phyloP scores from a whole-genome alignment of 805 yeast genomes.

The Cyberlindnera sargentensis region DNA sequence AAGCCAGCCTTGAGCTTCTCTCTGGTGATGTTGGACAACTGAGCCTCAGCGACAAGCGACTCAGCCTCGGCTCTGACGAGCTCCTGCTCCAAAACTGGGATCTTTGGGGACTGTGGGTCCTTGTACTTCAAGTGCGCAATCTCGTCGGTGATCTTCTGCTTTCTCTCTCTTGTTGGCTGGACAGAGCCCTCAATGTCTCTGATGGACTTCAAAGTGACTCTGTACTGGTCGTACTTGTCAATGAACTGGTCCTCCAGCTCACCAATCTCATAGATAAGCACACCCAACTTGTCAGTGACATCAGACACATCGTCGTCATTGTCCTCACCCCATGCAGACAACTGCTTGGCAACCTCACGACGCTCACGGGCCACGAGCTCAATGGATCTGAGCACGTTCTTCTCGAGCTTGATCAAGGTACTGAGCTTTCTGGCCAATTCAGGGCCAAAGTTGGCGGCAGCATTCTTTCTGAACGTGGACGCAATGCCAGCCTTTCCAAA shows the following conservation, averaged over 20 bases:
- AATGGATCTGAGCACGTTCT: conserved; percentile 88
- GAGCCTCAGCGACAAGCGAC: conserved; percentile 98
- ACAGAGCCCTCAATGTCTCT: conserved; percentile 97
- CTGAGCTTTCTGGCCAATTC: conserved; percentile 90
- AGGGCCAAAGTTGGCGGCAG: conserved; percentile 93
- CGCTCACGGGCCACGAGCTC: conserved; percentile 92
- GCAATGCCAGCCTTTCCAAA: conserved; percentile 72
- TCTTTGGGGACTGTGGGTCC: conserved; percentile 96
- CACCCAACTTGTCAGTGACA: conserved; percentile 96
- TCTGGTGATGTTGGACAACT: conserved; percentile 95
- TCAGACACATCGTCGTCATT: conserved; percentile 96
- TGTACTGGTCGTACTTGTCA: conserved; percentile 97
- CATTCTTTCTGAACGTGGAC: conserved; percentile 63
- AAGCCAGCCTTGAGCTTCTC: conserved; percentile 97
- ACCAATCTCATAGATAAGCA: conserved; percentile 89
- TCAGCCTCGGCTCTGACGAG: conserved; percentile 99
- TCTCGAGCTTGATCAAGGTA: conserved; percentile 91
- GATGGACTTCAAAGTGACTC: conserved; percentile 88
- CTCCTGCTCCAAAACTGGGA: conserved; percentile 94
- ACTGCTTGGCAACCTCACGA: conserved; percentile 93
- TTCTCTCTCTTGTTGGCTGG: conserved; percentile 97
- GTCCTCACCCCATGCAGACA: conserved; percentile 96
- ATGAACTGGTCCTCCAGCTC: conserved; percentile 97
- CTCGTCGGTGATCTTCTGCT: conserved; percentile 95
- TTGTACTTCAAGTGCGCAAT: conserved; percentile 97